These are phyloP conservation scores for Isoetes engelmannii DNA, from an alignment of 83 land plant genomes.

Conservation along the genomic window DNA sequence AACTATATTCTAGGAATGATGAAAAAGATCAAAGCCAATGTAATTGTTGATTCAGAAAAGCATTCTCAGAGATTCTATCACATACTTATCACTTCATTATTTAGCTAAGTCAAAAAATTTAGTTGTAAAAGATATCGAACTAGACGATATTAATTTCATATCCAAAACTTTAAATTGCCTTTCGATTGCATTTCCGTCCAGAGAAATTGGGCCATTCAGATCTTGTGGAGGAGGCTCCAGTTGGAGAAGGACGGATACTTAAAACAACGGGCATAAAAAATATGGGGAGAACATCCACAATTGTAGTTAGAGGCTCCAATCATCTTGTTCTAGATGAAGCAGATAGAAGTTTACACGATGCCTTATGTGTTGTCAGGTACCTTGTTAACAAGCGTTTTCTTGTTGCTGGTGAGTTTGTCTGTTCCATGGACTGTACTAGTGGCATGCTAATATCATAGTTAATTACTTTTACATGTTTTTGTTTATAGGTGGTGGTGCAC, in stretches of 20 bases:
- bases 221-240: conserved; percentile 76
- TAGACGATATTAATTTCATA: conserved; percentile 92
- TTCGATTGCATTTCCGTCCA: conserved; percentile 83
- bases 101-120: conserved; percentile 88
- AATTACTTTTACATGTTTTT: too few relatives aligned
- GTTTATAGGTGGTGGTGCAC: conserved; percentile 82
- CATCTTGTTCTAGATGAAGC: conserved; percentile 85
- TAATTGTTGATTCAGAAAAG: conserved; percentile 84
- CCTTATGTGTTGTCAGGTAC: conserved; percentile 89
- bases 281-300: conserved; percentile 81
- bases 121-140: conserved; percentile 90
- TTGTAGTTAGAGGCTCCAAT: conserved; percentile 83
- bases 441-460: too few relatives aligned
- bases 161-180: conserved; percentile 88
- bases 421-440: too few relatives aligned
- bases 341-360: conserved; percentile 92
- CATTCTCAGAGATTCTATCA: conserved; percentile 88
- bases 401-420: conserved; percentile 43
- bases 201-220: conserved; percentile 90
- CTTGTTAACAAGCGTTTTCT: conserved; percentile 76
- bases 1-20: conserved; percentile 86
- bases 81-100: conserved; percentile 85
- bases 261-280: conserved; percentile 87
- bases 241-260: conserved; percentile 73
- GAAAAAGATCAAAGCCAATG: conserved; percentile 91